phyloP scores from a whole-genome alignment of 257 asterid species.

The Striga asiatica region DNA sequence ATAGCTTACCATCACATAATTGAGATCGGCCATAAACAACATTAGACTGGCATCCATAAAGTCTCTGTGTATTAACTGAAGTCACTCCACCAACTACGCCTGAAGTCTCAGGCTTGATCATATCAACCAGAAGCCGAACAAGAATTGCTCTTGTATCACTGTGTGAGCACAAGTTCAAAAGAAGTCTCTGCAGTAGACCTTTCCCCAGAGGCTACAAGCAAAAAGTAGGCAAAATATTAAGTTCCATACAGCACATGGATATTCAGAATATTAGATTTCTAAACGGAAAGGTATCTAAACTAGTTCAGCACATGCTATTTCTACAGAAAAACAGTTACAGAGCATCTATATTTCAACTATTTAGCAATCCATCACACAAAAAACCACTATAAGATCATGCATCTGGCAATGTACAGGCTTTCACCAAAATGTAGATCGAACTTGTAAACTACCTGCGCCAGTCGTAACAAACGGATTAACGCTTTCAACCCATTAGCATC shows the following conservation, averaged over 20 bases:
- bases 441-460: slow-evolving; percentile 60
- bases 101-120: slow-evolving; percentile 67
- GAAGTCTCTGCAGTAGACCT: slow-evolving; percentile 90
- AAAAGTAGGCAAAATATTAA: slow-evolving; percentile 11
- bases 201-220: slow-evolving; percentile 87
- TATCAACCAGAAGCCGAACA: slow-evolving; percentile 71
- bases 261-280: slow-evolving; percentile 3
- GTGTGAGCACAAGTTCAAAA: slow-evolving; percentile 89
- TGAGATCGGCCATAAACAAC: slow-evolving; percentile 91
- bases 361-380: not conserved
- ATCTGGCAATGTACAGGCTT: not conserved
- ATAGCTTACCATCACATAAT: slow-evolving; percentile 60
- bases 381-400: slow-evolving; percentile 3
- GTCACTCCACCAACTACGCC: slow-evolving; percentile 46
- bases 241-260: slow-evolving; percentile 13
- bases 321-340: not conserved
- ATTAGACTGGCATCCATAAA: slow-evolving; percentile 88
- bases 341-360: not conserved
- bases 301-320: not conserved
- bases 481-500: slow-evolving; percentile 87
- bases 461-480: slow-evolving; percentile 68
- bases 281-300: no score
- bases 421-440: not conserved
- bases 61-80: slow-evolving; percentile 60
- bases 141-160: slow-evolving; percentile 68